Evolutionary conservation across 768 basidiomycete genomes (phyloP).

Genomic region (Russula virescens): DNA sequence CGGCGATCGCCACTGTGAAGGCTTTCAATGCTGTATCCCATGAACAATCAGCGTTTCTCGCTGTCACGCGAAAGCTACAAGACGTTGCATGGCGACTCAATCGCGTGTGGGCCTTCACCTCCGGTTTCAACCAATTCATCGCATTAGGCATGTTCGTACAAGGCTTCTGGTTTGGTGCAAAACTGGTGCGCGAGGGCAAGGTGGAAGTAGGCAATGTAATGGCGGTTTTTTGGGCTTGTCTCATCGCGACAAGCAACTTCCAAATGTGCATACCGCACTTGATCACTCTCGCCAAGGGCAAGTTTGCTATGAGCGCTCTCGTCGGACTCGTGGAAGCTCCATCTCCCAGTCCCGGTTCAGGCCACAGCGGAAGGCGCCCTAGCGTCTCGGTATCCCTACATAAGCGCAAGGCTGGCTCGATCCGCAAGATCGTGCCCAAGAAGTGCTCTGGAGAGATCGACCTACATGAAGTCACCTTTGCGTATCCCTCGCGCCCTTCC

Average conservation of each 20-base stretch:
- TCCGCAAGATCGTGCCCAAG: slow-evolving; percentile 62
- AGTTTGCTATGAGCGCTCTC: slow-evolving; percentile 68
- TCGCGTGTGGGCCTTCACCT: slow-evolving; percentile 69
- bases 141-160: slow-evolving; percentile 93
- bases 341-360: slow-evolving; percentile 19
- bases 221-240: slow-evolving; percentile 97
- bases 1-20: slow-evolving; percentile 85
- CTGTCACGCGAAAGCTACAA: slow-evolving; percentile 42
- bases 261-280: slow-evolving; percentile 84
- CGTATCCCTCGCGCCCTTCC: slow-evolving; percentile 67
- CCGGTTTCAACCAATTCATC: slow-evolving; percentile 69
- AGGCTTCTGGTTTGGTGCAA: slow-evolving; percentile 93
- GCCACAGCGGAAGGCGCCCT: slow-evolving; percentile 23
- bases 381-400: slow-evolving; percentile 26
- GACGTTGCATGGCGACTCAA: slow-evolving; percentile 49
- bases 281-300: slow-evolving; percentile 74
- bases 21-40: slow-evolving; percentile 73
- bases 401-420: slow-evolving; percentile 34
- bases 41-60: slow-evolving; percentile 46
- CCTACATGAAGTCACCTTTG: slow-evolving; percentile 55
- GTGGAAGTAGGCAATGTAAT: slow-evolving; percentile 73
- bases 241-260: slow-evolving; percentile 82
- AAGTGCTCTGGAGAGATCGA: slow-evolving; percentile 67
- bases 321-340: slow-evolving; percentile 51
- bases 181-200: slow-evolving; percentile 75